Conservation (phyloP, 2,329 filamentous ascomycete genomes). For the Drechslerella stenobrocha region DNA sequence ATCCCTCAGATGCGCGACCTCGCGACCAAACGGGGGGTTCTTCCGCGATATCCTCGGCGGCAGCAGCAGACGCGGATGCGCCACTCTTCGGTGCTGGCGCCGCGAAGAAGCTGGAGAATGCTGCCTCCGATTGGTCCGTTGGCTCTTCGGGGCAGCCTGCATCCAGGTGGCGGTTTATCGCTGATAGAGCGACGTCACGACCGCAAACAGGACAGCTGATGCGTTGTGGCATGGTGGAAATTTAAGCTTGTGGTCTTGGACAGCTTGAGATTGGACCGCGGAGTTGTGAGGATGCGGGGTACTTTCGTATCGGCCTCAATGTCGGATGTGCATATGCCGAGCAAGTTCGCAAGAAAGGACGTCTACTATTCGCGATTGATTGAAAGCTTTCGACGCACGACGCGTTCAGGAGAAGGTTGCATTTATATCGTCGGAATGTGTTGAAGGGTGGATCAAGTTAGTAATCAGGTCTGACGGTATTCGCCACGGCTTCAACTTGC, state of each 20-base stretch:
- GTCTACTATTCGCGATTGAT: constrained; percentile 9
- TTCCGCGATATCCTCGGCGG: background rate
- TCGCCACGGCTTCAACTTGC: too few relatives aligned
- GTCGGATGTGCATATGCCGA: background rate
- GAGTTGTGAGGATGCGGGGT: too few relatives aligned
- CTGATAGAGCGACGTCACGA: constrained; percentile 69
- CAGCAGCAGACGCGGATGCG: background rate
- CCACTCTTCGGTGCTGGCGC: constrained; percentile 9
- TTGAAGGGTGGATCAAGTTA: too few relatives aligned
- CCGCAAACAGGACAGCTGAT: constrained; percentile 74
- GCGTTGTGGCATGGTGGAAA: constrained; percentile 23
- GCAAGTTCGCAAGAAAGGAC: background rate
- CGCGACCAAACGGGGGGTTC: background rate
- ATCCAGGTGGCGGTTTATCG: constrained; percentile 91
- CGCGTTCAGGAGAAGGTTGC: constrained; percentile 48
- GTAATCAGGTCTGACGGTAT: too few relatives aligned
- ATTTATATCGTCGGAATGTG: constrained; percentile 33
- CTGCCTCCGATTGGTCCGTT: constrained; percentile 8
- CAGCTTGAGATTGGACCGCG: too few relatives aligned
- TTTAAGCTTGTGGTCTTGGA: too few relatives aligned
- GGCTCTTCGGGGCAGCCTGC: constrained; percentile 65
- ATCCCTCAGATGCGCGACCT: too few relatives aligned
- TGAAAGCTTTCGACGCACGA: constrained; percentile 14
- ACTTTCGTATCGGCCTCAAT: background rate
- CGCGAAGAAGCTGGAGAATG: constrained; percentile 24